phyloP scores from a whole-genome alignment of 495 filamentous ascomycete species.

The Podospora australis region DNA sequence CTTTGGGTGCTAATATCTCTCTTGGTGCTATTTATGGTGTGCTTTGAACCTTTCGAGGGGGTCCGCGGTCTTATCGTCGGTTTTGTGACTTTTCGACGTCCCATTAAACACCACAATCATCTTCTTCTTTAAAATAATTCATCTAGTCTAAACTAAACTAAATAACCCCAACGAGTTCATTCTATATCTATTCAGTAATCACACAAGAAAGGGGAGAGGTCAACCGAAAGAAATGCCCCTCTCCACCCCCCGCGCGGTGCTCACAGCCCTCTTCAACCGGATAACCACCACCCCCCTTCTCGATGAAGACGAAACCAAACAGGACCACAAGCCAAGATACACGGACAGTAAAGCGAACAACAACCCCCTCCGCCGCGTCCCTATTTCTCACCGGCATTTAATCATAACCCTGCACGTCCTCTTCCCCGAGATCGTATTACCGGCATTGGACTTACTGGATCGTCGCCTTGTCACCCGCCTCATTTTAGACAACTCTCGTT shows the following conservation, averaged over 20 bases:
- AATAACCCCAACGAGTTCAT: background rate
- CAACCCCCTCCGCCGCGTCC: conserved; percentile 38
- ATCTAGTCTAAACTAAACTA: too few relatives aligned
- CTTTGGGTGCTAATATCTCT: too few relatives aligned
- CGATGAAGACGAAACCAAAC: background rate
- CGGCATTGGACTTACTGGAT: conserved; percentile 78
- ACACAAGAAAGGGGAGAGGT: background rate
- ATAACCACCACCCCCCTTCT: conserved; percentile 33
- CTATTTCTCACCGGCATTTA: conserved; percentile 33
- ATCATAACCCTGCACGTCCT: conserved; percentile 58
- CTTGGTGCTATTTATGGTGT: too few relatives aligned
- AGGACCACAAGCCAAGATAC: background rate
- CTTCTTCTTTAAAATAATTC: too few relatives aligned
- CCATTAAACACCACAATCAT: too few relatives aligned
- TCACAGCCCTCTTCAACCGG: conserved; percentile 40
- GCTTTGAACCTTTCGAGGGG: too few relatives aligned
- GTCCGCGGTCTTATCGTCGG: too few relatives aligned
- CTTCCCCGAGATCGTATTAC: conserved; percentile 56
- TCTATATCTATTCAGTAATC: background rate
- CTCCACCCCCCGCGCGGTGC: conserved; percentile 34
- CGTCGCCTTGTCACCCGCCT: conserved; percentile 53
- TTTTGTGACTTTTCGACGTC: too few relatives aligned
- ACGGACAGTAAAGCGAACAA: background rate
- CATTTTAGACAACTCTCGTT: background rate
- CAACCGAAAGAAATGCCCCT: conserved; percentile 17